Evolutionary conservation across 2,329 filamentous ascomycete species (phyloP), one percentile per base, ranked within the genome.

Genomic region (Magnaporthiopsis rhizophila): DNA sequence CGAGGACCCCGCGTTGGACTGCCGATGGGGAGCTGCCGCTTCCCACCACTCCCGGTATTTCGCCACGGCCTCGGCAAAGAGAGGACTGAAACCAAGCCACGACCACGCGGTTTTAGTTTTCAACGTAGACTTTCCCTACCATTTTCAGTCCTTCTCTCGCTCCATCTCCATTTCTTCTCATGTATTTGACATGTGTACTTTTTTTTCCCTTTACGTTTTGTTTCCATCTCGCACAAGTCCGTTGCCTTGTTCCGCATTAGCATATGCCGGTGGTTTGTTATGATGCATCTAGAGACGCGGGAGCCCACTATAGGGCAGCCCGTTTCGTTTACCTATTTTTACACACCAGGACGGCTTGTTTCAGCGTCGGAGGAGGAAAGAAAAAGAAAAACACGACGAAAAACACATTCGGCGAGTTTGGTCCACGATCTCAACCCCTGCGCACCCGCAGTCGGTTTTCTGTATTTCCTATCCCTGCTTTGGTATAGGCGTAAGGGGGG

Each of bases 1-100:
- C 26, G 12, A 57, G n/a, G 21, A 57, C n/a, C n/a, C 26, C 74
- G 8, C 68, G 77, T 1, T 71, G 79, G 50, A 77, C 77, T 1
- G 71, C 75, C 2, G 77, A 80, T 45, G 78, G 77, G 7, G 77
- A 72, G 21, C 26, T 69, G 2, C 36, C 38, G 13, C 38, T 18
- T 3, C 15, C 38, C 5, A 13, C 32, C 57, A 64, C 63, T 36
- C 57, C n/a, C 3, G n/a, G n/a, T 9, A 58, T 11, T 24, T 28
- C 56, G 56, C n/a, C 56, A 9, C 11, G 26, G 56, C 56, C n/a
- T 18, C 56, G 56, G n/a, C 56, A 58, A 58, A 24, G 56, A 24
- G 56, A 58, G 56, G 56, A 58, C 2, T 58, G 38, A 58, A 12
- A 11, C 34, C 12, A 9, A 36, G 9, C 34, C 26, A 13, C n/a